These are phyloP conservation scores for Monosporozyma unispora DNA, from an alignment of 805 yeast genomes.

Conservation along the genomic window DNA sequence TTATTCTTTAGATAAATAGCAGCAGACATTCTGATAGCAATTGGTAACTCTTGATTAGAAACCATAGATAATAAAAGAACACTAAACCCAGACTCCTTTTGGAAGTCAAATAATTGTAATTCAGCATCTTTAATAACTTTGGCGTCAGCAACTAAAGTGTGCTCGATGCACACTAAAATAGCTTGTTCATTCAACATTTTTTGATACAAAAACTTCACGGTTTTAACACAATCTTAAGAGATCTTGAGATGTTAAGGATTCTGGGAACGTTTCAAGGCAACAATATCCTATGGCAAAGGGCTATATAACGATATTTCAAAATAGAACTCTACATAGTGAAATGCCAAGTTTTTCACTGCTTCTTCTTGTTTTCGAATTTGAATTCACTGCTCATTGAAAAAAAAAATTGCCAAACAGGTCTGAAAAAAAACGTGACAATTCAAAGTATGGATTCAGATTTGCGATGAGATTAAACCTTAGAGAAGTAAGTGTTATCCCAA, in stretches of 20 bases:
- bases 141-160: conserved; percentile 46
- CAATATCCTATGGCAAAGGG: too few relatives aligned
- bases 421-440: background rate
- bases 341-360: background rate
- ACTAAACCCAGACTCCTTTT: conserved; percentile 51
- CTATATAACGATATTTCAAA: too few relatives aligned
- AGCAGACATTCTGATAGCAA: conserved; percentile 45
- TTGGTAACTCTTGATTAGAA: conserved; percentile 35
- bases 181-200: conserved; percentile 38
- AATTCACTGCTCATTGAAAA: background rate
- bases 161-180: conserved; percentile 41
- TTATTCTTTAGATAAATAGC: conserved; percentile 65
- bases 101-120: conserved; percentile 40
- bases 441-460: background rate
- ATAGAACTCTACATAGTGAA: background rate
- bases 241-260: background rate
- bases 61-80: conserved; percentile 44
- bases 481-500: too few relatives aligned
- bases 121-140: conserved; percentile 46
- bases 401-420: background rate
- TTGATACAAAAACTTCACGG: background rate
- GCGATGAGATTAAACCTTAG: background rate
- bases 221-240: background rate
- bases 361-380: background rate
- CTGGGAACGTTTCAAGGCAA: too few relatives aligned